A percentile compares a stretch with the other conserved stretches of the same genome.
These are phyloP conservation scores for Boletus barrowsii DNA, from an alignment of 768 basidiomycete species.

Conservation along the genomic window DNA sequence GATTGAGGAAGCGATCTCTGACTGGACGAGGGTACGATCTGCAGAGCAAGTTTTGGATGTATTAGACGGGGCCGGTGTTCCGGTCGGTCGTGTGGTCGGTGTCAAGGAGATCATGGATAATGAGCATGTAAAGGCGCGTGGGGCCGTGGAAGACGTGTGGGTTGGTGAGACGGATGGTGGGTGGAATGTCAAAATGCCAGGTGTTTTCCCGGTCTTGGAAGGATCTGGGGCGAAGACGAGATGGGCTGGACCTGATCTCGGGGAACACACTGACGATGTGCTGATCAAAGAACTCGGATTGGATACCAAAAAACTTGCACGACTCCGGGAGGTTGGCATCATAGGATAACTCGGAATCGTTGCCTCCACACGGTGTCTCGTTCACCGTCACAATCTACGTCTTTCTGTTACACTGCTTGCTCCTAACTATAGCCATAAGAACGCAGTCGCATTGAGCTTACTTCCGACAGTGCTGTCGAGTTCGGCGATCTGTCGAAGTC, in stretches of 20 bases:
- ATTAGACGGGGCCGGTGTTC: conserved; percentile 54
- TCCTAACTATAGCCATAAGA: conserved; percentile 33
- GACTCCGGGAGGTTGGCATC: conserved; percentile 39
- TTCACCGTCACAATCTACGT: neutral
- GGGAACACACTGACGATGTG: conserved; percentile 53
- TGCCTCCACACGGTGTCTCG: too few species aligned
- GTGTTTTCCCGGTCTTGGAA: conserved; percentile 60
- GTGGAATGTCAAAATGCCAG: conserved; percentile 68
- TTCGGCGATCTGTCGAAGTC: conserved; percentile 50
- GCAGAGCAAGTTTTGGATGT: conserved; percentile 51
- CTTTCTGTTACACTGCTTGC: neutral
- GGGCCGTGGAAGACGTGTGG: conserved; percentile 57
- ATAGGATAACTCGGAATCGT: conserved; percentile 28
- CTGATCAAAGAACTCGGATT: conserved; percentile 44
- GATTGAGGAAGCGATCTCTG: conserved; percentile 61
- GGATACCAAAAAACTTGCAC: conserved; percentile 33
- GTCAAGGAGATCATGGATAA: conserved; percentile 62
- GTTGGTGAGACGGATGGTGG: conserved; percentile 41
- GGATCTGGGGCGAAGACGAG: conserved; percentile 54
- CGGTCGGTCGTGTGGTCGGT: conserved; percentile 60
- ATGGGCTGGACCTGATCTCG: conserved; percentile 72
- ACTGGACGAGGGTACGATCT: conserved; percentile 51
- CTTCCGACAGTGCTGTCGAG: conserved; percentile 36
- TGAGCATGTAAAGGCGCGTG: conserved; percentile 54
- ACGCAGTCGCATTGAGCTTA: conserved; percentile 33